A percentile compares a stretch with the other conserved stretches of the same genome.
Evolutionary conservation across 352 stramenopile species (phyloP).

Genomic region (Globisporangium megalacanthum): DNA sequence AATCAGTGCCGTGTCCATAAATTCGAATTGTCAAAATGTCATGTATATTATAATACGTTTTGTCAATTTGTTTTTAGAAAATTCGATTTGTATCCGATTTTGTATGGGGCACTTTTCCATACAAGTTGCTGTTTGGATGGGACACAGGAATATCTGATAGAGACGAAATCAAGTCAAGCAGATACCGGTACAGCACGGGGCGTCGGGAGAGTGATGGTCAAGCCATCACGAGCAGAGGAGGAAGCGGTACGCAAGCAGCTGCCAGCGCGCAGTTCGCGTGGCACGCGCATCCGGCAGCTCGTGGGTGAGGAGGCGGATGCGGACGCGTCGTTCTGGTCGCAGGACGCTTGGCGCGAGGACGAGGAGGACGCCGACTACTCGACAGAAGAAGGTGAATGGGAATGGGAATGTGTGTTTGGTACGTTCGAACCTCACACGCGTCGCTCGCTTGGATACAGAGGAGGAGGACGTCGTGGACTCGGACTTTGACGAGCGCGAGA

Average conservation of each 20-base stretch:
- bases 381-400: conserved; percentile 66
- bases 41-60: too few relatives aligned
- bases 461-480: conserved; percentile 86
- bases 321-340: conserved; percentile 84
- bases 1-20: too few relatives aligned
- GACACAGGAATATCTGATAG: neutral
- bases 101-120: too few relatives aligned
- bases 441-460: conserved; percentile 33
- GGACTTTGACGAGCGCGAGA: conserved; percentile 85
- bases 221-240: neutral
- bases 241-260: conserved; percentile 31
- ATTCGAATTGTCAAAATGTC: too few relatives aligned
- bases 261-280: conserved; percentile 57
- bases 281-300: conserved; percentile 77
- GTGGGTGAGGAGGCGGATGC: conserved; percentile 84
- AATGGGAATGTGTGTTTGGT: neutral
- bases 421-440: neutral
- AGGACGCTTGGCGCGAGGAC: conserved; percentile 81
- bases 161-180: too few relatives aligned
- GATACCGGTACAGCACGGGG: neutral
- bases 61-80: too few relatives aligned
- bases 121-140: too few relatives aligned
- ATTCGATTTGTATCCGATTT: too few relatives aligned
- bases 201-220: neutral
- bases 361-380: conserved; percentile 85